A percentile compares a stretch with the other conserved stretches of the same genome.
phyloP scores from a whole-genome alignment of 148 eudicot genomes.

The Amaranthus hypochondriacus region DNA sequence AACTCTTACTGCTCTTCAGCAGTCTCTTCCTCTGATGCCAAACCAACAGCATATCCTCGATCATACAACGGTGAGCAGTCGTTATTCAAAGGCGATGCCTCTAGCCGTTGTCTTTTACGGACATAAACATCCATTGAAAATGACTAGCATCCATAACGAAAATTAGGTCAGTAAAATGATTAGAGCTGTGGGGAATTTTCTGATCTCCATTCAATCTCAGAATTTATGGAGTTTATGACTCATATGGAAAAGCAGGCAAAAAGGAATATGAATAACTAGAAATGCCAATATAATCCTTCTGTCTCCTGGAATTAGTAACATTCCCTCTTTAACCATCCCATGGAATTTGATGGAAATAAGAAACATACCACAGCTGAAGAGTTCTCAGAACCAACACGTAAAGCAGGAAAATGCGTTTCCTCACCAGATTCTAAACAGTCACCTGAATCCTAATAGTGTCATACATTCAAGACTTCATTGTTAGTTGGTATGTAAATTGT shows the following conservation, averaged over 20 bases:
- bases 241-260: neutral
- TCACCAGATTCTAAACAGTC: slow-evolving; percentile 37
- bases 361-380: slow-evolving; percentile 33
- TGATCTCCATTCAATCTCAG: neutral
- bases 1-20: slow-evolving; percentile 26
- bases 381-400: slow-evolving; percentile 31
- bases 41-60: slow-evolving; percentile 35
- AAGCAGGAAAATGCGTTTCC: slow-evolving; percentile 40
- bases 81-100: slow-evolving; percentile 18
- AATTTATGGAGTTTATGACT: neutral
- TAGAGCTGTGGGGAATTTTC: neutral
- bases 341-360: neutral
- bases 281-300: neutral
- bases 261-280: neutral
- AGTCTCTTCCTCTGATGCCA: slow-evolving; percentile 27
- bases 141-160: slow-evolving; percentile 28
- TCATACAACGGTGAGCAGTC: slow-evolving; percentile 34
- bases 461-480: neutral
- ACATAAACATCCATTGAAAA: slow-evolving; percentile 34
- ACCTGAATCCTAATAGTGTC: slow-evolving; percentile 23
- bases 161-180: neutral
- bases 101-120: slow-evolving; percentile 28
- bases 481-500: neutral
- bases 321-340: slow-evolving; percentile 5
- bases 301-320: neutral